phyloP scores from a whole-genome alignment of 2,329 filamentous ascomycete species.

The Xylaria sp. region DNA sequence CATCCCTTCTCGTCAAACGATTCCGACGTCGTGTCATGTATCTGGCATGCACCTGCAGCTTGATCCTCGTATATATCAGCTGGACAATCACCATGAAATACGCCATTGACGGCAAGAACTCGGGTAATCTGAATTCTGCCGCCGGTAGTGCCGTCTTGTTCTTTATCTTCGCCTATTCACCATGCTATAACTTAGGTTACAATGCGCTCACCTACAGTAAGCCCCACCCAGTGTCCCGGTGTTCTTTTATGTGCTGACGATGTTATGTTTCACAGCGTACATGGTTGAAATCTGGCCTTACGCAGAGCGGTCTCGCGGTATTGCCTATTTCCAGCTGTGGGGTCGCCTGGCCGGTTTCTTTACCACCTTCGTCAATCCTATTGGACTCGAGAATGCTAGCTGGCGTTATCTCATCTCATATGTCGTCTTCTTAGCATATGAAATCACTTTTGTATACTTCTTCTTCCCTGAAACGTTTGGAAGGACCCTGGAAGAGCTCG shows the following conservation, averaged over 20 bases:
- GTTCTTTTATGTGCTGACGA: slow-evolving; percentile 12
- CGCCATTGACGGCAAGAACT: slow-evolving; percentile 49
- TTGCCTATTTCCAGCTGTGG: slow-evolving; percentile 66
- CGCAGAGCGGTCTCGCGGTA: slow-evolving; percentile 65
- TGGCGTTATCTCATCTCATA: slow-evolving; percentile 59
- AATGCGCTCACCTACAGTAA: slow-evolving; percentile 72
- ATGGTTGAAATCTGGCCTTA: slow-evolving; percentile 68
- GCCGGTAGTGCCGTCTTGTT: slow-evolving; percentile 55
- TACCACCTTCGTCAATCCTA: slow-evolving; percentile 57
- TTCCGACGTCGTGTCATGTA: slow-evolving; percentile 53
- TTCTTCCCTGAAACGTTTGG: slow-evolving; percentile 88
- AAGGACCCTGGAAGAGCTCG: slow-evolving; percentile 76
- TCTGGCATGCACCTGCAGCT: slow-evolving; percentile 53
- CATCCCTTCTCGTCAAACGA: slow-evolving; percentile 54
- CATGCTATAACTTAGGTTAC: slow-evolving; percentile 72
- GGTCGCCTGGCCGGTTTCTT: slow-evolving; percentile 56
- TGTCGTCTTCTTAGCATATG: slow-evolving; percentile 55
- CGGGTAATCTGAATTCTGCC: slow-evolving; percentile 40
- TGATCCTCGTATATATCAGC: slow-evolving; percentile 59
- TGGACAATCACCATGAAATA: slow-evolving; percentile 61
- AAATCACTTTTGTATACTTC: slow-evolving; percentile 72
- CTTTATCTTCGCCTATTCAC: slow-evolving; percentile 69
- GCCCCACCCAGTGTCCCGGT: slow-evolving; percentile 33
- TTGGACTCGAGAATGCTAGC: slow-evolving; percentile 52
- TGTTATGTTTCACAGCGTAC: slow-evolving; percentile 52